A percentile compares a stretch with the other conserved stretches of the same genome.
Conservation (phyloP, 768 basidiomycete genomes). For the Trametes cinnabarina region DNA sequence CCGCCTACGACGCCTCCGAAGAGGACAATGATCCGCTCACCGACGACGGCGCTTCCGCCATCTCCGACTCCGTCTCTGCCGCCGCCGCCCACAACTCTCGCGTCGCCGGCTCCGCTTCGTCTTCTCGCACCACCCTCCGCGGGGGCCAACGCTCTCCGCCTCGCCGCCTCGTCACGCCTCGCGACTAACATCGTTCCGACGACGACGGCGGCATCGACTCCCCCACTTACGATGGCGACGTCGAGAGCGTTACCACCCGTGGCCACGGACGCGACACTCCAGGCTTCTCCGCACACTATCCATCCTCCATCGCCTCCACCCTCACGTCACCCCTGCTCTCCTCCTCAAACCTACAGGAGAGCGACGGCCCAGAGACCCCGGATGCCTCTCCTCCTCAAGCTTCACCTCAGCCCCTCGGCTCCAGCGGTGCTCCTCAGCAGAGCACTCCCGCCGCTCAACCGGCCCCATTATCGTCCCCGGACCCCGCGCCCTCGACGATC, state of each 20-base stretch:
- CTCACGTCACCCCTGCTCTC: slow-evolving; percentile 15
- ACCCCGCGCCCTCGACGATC: slow-evolving; percentile 26
- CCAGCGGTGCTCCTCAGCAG: slow-evolving; percentile 2
- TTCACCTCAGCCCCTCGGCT: not conserved
- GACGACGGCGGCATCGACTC: slow-evolving; percentile 80
- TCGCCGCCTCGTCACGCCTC: slow-evolving; percentile 21
- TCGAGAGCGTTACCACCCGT: slow-evolving; percentile 71
- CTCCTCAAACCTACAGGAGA: slow-evolving; percentile 12
- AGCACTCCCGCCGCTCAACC: slow-evolving; percentile 1
- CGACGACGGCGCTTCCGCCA: slow-evolving; percentile 60
- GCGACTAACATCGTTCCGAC: slow-evolving; percentile 47
- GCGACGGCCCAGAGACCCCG: slow-evolving; percentile 11
- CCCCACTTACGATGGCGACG: slow-evolving; percentile 87
- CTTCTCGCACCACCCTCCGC: slow-evolving; percentile 17
- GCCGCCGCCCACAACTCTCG: slow-evolving; percentile 21
- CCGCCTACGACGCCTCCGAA: slow-evolving; percentile 56
- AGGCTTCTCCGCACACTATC: slow-evolving; percentile 19
- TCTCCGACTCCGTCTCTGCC: slow-evolving; percentile 42
- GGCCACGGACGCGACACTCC: slow-evolving; percentile 31
- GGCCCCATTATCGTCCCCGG: slow-evolving; percentile 16
- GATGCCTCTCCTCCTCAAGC: slow-evolving; percentile 10
- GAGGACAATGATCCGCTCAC: slow-evolving; percentile 88
- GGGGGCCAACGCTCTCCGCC: slow-evolving; percentile 4
- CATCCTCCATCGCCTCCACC: slow-evolving; percentile 24
- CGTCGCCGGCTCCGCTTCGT: slow-evolving; percentile 27